A percentile compares a stretch with the other conserved stretches of the same genome.
These are phyloP conservation scores for Spencermartinsiella europaea DNA, from an alignment of 805 yeast genomes.

Conservation along the genomic window DNA sequence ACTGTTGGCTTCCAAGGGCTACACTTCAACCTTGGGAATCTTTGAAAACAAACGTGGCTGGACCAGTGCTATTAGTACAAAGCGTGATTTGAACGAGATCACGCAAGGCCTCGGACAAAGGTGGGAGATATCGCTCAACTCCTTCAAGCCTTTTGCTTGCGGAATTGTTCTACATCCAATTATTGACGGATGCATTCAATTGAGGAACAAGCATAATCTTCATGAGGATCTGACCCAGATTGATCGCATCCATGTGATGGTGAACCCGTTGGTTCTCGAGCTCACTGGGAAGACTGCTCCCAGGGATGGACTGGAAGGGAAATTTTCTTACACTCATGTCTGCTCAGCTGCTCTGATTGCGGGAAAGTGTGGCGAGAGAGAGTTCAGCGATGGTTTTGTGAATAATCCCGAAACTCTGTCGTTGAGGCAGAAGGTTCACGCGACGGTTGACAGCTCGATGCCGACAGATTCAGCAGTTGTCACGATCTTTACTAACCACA, in stretches of 20 bases:
- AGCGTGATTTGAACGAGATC: conserved; percentile 4
- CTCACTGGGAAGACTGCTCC: conserved; percentile 7
- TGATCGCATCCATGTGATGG: conserved; percentile 2
- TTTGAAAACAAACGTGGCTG: conserved; percentile 8
- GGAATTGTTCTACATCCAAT: conserved; percentile 10
- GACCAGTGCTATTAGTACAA: conserved; percentile 8
- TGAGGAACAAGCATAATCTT: background rate
- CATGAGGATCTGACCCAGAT: background rate
- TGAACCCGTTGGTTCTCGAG: conserved; percentile 8
- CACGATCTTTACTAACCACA: background rate
- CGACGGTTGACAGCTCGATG: conserved; percentile 1
- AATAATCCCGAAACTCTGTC: background rate
- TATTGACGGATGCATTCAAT: conserved; percentile 7
- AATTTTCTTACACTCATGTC: conserved; percentile 8
- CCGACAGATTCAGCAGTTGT: conserved; percentile 8
- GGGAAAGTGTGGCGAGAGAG: conserved; percentile 8
- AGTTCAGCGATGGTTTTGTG: conserved; percentile 6
- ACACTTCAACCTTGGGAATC: conserved; percentile 6
- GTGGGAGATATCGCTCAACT: conserved; percentile 8
- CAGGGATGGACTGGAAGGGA: conserved; percentile 7
- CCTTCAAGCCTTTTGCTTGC: conserved; percentile 11
- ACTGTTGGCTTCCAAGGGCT: conserved; percentile 7
- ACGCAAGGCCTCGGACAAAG: conserved; percentile 3
- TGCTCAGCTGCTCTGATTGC: conserved; percentile 9
- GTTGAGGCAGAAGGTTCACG: conserved; percentile 2